These are phyloP conservation scores for Berberis thunbergii DNA, from an alignment of 164 flowering plant species.

Conservation along the genomic window DNA sequence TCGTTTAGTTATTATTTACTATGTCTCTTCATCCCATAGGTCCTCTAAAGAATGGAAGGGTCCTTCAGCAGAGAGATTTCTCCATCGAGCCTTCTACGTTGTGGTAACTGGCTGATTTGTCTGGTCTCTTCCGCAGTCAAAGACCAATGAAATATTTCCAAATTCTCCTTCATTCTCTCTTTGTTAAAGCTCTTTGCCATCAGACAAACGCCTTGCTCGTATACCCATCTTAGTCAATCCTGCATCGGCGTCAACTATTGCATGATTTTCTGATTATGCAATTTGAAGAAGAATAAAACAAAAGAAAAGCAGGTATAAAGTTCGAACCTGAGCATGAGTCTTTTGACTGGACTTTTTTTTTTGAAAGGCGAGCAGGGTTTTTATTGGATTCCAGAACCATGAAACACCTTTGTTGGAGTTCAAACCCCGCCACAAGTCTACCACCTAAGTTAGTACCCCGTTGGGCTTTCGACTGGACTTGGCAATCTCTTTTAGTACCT, in stretches of 20 bases:
- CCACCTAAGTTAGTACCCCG: too few species aligned
- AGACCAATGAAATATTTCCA: constrained; percentile 11
- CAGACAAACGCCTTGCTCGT: constrained; percentile 15
- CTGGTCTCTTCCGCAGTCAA: constrained; percentile 3
- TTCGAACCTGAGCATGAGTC: constrained; percentile 21
- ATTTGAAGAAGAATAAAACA: not conserved
- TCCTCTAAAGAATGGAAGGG: constrained; percentile 10
- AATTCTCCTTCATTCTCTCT: constrained; percentile 12
- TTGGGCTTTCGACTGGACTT: constrained; percentile 1
- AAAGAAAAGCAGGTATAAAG: not conserved
- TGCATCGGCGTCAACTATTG: not conserved
- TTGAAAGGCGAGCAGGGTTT: too few species aligned
- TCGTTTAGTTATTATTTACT: too few species aligned
- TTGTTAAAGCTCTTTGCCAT: constrained; percentile 12
- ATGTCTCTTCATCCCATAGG: constrained; percentile 12
- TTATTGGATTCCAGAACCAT: too few species aligned
- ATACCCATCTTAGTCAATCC: constrained; percentile 16
- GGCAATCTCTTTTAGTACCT: constrained; percentile 21
- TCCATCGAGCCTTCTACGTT: constrained; percentile 3
- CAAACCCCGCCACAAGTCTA: too few species aligned
- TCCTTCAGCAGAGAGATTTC: not conserved
- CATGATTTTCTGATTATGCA: not conserved
- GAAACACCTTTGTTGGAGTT: too few species aligned
- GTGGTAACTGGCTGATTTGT: constrained; percentile 8
- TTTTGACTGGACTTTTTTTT: constrained; percentile 11